These are phyloP conservation scores for Knufia petricola DNA, from an alignment of 2,329 filamentous ascomycete species.

Conservation along the genomic window DNA sequence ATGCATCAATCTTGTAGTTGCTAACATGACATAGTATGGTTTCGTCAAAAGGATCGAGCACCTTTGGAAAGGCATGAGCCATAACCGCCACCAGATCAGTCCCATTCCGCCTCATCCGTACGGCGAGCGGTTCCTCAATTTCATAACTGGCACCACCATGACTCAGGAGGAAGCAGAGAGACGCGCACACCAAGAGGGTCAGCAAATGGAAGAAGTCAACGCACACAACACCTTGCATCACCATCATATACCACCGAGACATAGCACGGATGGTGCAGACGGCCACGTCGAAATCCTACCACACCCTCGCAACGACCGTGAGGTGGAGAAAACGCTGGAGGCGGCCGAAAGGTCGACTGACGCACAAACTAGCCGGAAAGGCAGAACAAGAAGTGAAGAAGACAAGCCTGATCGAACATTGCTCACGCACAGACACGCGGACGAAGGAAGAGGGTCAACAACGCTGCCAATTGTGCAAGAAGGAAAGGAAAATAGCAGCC, in stretches of 20 bases:
- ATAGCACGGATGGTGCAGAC: neutral
- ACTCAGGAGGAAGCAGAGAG: slow-evolving; percentile 72
- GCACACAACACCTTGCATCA: slow-evolving; percentile 6
- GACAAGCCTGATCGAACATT: slow-evolving; percentile 56
- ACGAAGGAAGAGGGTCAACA: slow-evolving; percentile 45
- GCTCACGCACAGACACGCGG: slow-evolving; percentile 45
- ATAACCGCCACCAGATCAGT: slow-evolving; percentile 78
- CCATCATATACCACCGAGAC: neutral
- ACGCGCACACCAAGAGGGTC: slow-evolving; percentile 24
- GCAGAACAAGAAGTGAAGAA: slow-evolving; percentile 40
- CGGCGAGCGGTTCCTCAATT: slow-evolving; percentile 85
- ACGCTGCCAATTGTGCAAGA: slow-evolving; percentile 82
- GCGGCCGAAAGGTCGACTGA: slow-evolving; percentile 53
- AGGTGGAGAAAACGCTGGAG: slow-evolving; percentile 46
- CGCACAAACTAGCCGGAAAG: slow-evolving; percentile 43
- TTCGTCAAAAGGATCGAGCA: slow-evolving; percentile 91
- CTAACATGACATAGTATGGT: slow-evolving; percentile 57
- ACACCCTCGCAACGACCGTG: slow-evolving; percentile 18
- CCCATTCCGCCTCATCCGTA: slow-evolving; percentile 84
- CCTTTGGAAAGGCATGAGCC: slow-evolving; percentile 88
- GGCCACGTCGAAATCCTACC: slow-evolving; percentile 20
- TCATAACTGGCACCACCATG: slow-evolving; percentile 85
- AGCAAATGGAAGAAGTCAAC: slow-evolving; percentile 10
- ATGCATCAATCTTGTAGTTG: slow-evolving; percentile 7
- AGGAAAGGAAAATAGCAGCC: slow-evolving; percentile 57